These are phyloP conservation scores for Echinosophora koreensis DNA, from an alignment of 306 rosid species.

Conservation along the genomic window DNA sequence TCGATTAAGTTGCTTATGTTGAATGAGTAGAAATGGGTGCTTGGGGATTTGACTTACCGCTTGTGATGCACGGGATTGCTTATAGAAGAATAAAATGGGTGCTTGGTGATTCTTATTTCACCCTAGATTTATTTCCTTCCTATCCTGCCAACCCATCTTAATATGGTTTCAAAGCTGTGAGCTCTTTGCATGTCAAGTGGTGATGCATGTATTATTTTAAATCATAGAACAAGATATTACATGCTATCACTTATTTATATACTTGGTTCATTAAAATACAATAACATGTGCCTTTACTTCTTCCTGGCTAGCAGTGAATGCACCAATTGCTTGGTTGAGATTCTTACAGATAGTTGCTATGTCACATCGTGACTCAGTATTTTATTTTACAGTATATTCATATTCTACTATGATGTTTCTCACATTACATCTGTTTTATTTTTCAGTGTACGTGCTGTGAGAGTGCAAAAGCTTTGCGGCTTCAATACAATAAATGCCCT, in stretches of 20 bases:
- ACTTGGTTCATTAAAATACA: too few relatives aligned
- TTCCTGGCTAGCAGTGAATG: background rate
- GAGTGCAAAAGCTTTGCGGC: conserved; percentile 80
- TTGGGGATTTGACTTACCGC: too few relatives aligned
- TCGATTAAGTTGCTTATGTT: background rate
- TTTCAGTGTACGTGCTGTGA: conserved; percentile 91
- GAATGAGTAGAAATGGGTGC: background rate
- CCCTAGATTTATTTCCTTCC: conserved; percentile 4
- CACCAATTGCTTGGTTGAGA: conserved; percentile 11
- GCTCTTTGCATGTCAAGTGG: background rate
- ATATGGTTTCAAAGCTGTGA: background rate
- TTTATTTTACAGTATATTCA: conserved; percentile 22
- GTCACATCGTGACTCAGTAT: background rate
- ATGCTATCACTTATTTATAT: background rate
- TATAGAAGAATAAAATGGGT: conserved; percentile 2
- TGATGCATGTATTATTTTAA: conserved; percentile 13
- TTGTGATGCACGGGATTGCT: background rate
- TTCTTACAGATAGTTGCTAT: conserved; percentile 17
- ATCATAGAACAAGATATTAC: background rate
- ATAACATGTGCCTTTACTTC: background rate
- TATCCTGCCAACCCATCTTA: background rate
- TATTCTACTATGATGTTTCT: conserved; percentile 40
- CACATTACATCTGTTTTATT: conserved; percentile 35
- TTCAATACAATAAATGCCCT: conserved; percentile 87
- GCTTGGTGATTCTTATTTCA: conserved; percentile 6